phyloP scores from a whole-genome alignment of 257 asterid genomes.

The Petunia axillaris region DNA sequence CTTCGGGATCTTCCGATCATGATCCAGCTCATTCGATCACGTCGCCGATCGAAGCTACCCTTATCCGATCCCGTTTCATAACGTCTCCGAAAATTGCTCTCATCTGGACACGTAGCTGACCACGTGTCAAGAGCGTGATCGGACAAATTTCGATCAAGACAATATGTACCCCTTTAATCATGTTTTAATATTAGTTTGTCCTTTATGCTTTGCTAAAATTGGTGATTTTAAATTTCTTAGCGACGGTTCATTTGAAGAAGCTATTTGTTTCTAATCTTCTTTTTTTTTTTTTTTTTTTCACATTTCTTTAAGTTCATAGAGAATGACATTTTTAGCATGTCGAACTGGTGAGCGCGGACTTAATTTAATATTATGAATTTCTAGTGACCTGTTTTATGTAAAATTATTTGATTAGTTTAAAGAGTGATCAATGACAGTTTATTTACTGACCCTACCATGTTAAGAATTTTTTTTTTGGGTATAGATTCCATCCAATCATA shows the following conservation, averaged over 20 bases:
- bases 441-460: conserved; percentile 24
- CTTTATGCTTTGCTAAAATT: too few species aligned
- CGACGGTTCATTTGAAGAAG: neutral
- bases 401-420: neutral
- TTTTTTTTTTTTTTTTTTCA: neutral
- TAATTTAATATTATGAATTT: neutral
- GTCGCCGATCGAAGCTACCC: too few species aligned
- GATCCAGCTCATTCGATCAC: too few species aligned
- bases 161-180: too few species aligned
- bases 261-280: neutral
- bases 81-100: too few species aligned
- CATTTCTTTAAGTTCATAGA: neutral
- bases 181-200: too few species aligned
- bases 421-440: neutral
- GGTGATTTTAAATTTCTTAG: too few species aligned
- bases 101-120: too few species aligned
- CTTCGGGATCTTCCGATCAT: too few species aligned
- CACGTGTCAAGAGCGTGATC: too few species aligned
- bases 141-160: too few species aligned
- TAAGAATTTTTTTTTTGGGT: neutral
- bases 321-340: neutral
- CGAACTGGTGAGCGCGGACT: neutral
- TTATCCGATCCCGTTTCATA: too few species aligned
- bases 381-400: neutral
- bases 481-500: conserved; percentile 19